A percentile compares a stretch with the other conserved stretches of the same genome.
These are phyloP conservation scores for Crithidia expoeki DNA, from an alignment of 208 protist genomes.

Conservation along the genomic window DNA sequence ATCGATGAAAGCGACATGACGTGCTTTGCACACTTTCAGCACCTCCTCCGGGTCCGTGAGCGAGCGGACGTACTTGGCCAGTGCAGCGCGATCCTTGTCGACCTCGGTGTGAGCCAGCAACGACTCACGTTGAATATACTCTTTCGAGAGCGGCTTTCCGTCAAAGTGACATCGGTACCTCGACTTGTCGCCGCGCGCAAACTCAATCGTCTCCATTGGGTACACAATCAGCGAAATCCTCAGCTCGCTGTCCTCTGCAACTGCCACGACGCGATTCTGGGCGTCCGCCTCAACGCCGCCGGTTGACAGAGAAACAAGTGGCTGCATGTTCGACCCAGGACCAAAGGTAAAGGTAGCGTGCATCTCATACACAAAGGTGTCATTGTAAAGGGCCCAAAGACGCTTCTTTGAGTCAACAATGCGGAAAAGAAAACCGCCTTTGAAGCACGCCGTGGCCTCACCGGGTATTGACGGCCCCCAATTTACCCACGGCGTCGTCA, in stretches of 20 bases:
- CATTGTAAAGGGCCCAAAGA: conserved; percentile 73
- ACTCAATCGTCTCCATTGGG: conserved; percentile 64
- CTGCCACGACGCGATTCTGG: conserved; percentile 27
- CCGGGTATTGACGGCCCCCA: conserved; percentile 44
- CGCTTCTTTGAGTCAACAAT: conserved; percentile 59
- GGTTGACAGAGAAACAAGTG: conserved; percentile 15
- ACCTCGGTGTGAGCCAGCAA: conserved; percentile 16
- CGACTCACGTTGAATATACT: conserved; percentile 38
- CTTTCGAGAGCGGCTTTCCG: conserved; percentile 44
- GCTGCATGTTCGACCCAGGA: conserved; percentile 29
- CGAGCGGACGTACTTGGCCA: conserved; percentile 15
- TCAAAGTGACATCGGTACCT: conserved; percentile 39
- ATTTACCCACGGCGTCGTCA: conserved; percentile 31
- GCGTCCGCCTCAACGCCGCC: conserved; percentile 13
- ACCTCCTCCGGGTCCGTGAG: conserved; percentile 30
- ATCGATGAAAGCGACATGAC: conserved; percentile 45
- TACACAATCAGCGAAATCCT: conserved; percentile 50
- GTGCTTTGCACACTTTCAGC: conserved; percentile 33
- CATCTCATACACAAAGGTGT: conserved; percentile 70
- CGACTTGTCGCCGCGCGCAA: conserved; percentile 39
- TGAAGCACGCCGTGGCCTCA: conserved; percentile 64
- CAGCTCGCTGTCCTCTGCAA: conserved; percentile 32
- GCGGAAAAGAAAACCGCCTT: conserved; percentile 73
- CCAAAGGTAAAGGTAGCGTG: conserved; percentile 52
- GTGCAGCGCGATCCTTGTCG: conserved; percentile 19